Percentiles rank a stretch among this genome's conserved stretches.
Evolutionary conservation across 495 filamentous ascomycete species (phyloP).

Genomic region (Penicillium nucicola): DNA sequence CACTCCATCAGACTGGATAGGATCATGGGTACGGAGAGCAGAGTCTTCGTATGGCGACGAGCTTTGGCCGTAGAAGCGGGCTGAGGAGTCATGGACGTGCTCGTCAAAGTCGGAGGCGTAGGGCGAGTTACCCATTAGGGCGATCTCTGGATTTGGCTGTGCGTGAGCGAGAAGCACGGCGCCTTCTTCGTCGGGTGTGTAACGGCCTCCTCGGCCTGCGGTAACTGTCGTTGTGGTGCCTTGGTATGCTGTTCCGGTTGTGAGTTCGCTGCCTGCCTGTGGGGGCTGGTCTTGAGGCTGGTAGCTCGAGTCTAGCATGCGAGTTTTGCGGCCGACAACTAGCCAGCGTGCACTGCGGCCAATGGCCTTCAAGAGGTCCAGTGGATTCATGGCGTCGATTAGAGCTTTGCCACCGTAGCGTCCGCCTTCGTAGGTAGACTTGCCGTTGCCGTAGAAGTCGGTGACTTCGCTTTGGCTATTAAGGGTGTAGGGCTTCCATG

Average conservation of each 20-base stretch:
- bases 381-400: slow-evolving; percentile 72
- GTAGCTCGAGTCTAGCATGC: slow-evolving; percentile 53
- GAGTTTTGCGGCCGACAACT: slow-evolving; percentile 63
- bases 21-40: slow-evolving; percentile 17
- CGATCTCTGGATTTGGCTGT: slow-evolving; percentile 34
- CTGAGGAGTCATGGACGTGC: slow-evolving; percentile 21
- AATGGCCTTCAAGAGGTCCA: slow-evolving; percentile 78
- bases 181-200: slow-evolving; percentile 37
- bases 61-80: slow-evolving; percentile 17
- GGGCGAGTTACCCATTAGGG: slow-evolving; percentile 14
- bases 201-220: slow-evolving; percentile 20
- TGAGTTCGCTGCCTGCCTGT: slow-evolving; percentile 7
- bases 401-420: slow-evolving; percentile 61
- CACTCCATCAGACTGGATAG: slow-evolving; percentile 5
- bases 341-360: slow-evolving; percentile 79
- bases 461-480: slow-evolving; percentile 36
- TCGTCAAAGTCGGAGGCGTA: slow-evolving; percentile 20
- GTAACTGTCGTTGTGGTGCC: slow-evolving; percentile 25
- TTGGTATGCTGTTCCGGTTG: slow-evolving; percentile 29
- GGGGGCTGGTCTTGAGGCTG: slow-evolving; percentile 21
- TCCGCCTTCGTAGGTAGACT: slow-evolving; percentile 57
- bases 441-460: slow-evolving; percentile 47
- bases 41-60: slow-evolving; percentile 28
- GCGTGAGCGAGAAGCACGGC: slow-evolving; percentile 39
- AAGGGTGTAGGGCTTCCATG: slow-evolving; percentile 64